Percentiles rank a stretch among this genome's conserved stretches.
phyloP scores from a whole-genome alignment of 2,329 filamentous ascomycete genomes.

The Metarhizium brunneum region DNA sequence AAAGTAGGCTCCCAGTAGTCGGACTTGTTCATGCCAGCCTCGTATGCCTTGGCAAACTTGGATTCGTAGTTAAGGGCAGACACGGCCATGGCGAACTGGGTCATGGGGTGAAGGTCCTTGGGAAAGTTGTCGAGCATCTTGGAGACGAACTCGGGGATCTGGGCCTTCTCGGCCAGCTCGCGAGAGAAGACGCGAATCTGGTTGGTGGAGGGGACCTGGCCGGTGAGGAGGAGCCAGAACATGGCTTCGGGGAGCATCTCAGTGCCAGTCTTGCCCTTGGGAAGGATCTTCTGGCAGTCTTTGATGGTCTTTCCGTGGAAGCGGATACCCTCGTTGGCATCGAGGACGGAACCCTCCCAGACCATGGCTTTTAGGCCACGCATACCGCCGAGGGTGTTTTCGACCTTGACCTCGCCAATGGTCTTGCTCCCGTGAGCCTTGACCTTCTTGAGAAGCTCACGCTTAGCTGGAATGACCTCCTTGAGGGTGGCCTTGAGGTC shows the following conservation, averaged over 20 bases:
- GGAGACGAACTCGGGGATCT: slow-evolving; percentile 72
- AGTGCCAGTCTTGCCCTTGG: slow-evolving; percentile 83
- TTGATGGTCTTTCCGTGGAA: slow-evolving; percentile 98
- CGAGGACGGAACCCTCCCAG: slow-evolving; percentile 96
- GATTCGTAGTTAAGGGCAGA: slow-evolving; percentile 94
- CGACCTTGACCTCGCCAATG: slow-evolving; percentile 86
- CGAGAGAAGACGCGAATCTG: slow-evolving; percentile 78
- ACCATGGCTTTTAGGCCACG: slow-evolving; percentile 96
- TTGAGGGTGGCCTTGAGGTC: slow-evolving; percentile 84
- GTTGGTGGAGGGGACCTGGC: slow-evolving; percentile 72
- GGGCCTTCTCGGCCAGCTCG: slow-evolving; percentile 78
- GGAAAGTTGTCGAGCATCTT: slow-evolving; percentile 89
- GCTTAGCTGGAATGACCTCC: slow-evolving; percentile 80
- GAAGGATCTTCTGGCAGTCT: slow-evolving; percentile 88
- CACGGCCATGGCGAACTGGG: slow-evolving; percentile 90
- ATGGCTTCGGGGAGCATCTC: slow-evolving; percentile 99
- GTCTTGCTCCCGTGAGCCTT: slow-evolving; percentile 76
- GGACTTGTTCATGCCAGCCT: slow-evolving; percentile 81
- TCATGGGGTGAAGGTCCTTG: slow-evolving; percentile 91
- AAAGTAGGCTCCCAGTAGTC: slow-evolving; percentile 99
- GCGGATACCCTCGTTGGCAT: slow-evolving; percentile 93
- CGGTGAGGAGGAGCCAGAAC: slow-evolving; percentile 98
- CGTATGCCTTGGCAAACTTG: slow-evolving; percentile 88
- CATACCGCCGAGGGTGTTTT: slow-evolving; percentile 94
- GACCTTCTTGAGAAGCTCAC: slow-evolving; percentile 87